Base-by-base conservation (phyloP, 2,329 filamentous ascomycete genomes). In the Xenosphaeropsis pyriputrescens region DNA sequence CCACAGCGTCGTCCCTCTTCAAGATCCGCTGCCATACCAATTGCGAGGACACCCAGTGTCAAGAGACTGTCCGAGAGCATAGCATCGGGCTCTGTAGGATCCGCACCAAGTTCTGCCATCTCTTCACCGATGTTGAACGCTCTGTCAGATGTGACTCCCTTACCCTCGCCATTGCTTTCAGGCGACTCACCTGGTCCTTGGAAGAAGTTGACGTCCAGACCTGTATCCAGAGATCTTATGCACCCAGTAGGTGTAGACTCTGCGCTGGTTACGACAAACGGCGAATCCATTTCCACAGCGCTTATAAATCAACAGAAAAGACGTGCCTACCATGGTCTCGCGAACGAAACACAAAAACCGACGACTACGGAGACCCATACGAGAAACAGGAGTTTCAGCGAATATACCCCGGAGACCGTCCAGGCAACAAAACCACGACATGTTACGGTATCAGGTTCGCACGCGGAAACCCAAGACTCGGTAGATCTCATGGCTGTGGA, bases 321-420 rank as follows among this genome's bases (percentile, higher is more conserved):
- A 47, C 76, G 70, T 47, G 60, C 63, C 18, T 79, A 76, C 47
- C 64, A 64, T 16, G 62, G 62, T 11, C 57, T 74, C 13, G 40
- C 45, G 15, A 29, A 42, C 2, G 40, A 49, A 38, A 43, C 42
- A 9, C 48, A 45, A 19, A 43, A 45, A 32, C 46, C 52, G 19
- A 55, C 53, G 40, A 44, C 45, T 35, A 42, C 39, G 11, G 47
- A 51, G 41, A 47, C 48, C 12, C 82, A 85, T 55, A 64, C 65
- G 11, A 72, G 83, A 41, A 86, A 91, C 55, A 72, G 88, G 49
- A 95, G 88, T 57, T 63, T 91, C 18, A 94, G 86, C 61, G 88
- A 95, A 46, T 94, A 93, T 57, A 69, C 76, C 0, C 85, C 86
- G 2, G 82, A 91, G 38, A 63, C 72, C 5, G 64, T 79, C 45